phyloP scores from a whole-genome alignment of 2,329 filamentous ascomycete genomes.

The Fusarium keratoplasticum region DNA sequence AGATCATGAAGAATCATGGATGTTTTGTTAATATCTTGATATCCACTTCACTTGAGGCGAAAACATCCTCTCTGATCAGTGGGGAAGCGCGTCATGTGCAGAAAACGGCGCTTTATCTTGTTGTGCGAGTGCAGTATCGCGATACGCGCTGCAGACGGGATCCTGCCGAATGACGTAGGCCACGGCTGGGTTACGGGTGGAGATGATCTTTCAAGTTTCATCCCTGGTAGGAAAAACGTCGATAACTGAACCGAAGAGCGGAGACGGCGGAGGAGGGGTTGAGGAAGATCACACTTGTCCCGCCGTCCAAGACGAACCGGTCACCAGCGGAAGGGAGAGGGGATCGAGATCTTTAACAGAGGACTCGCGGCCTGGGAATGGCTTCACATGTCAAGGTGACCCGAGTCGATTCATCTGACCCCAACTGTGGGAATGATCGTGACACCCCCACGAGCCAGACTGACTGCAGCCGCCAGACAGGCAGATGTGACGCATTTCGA shows the following conservation, averaged over 20 bases:
- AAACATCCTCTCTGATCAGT: neutral
- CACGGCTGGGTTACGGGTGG: conserved; percentile 20
- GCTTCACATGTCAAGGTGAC: conserved; percentile 26
- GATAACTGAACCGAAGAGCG: neutral
- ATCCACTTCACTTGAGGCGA: neutral
- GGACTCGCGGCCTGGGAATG: conserved; percentile 16
- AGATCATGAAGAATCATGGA: neutral
- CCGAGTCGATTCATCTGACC: neutral
- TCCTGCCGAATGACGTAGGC: conserved; percentile 44
- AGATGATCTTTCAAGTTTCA: neutral
- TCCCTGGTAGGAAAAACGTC: neutral
- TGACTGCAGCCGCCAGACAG: neutral
- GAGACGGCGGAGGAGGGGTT: neutral
- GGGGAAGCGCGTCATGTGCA: conserved; percentile 25
- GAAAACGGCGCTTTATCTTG: conserved; percentile 9
- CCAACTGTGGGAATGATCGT: neutral
- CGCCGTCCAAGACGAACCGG: neutral
- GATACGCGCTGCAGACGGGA: conserved; percentile 30
- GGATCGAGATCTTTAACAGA: conserved; percentile 25
- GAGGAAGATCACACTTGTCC: neutral
- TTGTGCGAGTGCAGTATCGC: conserved; percentile 25
- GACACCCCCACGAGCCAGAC: conserved; percentile 10
- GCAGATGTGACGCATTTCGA: neutral
- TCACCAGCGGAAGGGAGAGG: neutral
- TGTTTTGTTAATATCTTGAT: neutral